Conservation (phyloP, 169 alveolate species). For the Amoebophrya sp. region DNA sequence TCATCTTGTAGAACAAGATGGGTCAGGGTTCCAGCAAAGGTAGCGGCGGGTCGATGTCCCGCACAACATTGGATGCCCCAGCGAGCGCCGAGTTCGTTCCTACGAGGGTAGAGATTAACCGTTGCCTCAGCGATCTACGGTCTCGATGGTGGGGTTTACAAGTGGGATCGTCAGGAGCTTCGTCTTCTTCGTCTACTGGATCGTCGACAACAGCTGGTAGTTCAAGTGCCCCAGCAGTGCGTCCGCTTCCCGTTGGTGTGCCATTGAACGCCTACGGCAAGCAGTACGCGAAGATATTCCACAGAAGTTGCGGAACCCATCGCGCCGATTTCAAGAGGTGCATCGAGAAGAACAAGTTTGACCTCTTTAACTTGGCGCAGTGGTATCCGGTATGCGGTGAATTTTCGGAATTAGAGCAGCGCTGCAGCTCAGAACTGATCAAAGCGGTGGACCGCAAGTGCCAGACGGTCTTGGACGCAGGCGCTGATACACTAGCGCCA, state of each 20-base stretch:
- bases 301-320: background rate
- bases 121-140: background rate
- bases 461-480: background rate
- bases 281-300: background rate
- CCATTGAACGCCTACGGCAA: background rate
- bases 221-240: too few species aligned
- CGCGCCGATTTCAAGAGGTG: background rate
- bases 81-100: background rate
- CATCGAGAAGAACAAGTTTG: background rate
- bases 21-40: too few species aligned
- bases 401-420: background rate
- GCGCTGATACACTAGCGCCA: background rate
- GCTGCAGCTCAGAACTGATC: background rate
- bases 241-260: background rate
- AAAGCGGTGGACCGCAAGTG: background rate
- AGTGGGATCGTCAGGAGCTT: too few species aligned
- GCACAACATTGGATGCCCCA: too few species aligned
- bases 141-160: background rate
- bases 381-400: slow-evolving; percentile 15
- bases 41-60: too few species aligned
- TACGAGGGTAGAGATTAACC: background rate
- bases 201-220: too few species aligned
- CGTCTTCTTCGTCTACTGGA: too few species aligned
- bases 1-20: too few species aligned
- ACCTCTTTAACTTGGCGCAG: background rate